Conservation (phyloP, 2,329 filamentous ascomycete species). For the Pyricularia grisea region DNA sequence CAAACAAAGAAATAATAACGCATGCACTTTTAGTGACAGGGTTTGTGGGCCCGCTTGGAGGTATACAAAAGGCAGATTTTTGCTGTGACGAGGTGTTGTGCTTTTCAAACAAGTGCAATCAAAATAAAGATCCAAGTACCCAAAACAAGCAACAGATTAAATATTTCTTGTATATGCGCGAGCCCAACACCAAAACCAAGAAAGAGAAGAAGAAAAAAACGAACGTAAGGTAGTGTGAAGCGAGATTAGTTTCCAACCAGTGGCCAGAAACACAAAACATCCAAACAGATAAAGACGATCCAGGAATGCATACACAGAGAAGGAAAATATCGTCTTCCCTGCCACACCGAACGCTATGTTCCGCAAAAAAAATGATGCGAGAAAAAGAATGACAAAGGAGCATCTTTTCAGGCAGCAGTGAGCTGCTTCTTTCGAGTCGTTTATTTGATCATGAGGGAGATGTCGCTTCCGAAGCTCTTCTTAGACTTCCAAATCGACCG, state of each 20-base stretch:
- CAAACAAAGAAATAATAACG: neutral
- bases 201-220: too few relatives aligned
- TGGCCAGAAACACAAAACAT: neutral
- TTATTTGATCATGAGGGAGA: conserved; percentile 37
- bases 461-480: conserved; percentile 40
- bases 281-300: neutral
- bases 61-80: neutral
- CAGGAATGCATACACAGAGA: neutral
- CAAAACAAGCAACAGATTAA: conserved; percentile 2
- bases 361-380: neutral
- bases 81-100: neutral
- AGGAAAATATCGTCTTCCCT: neutral
- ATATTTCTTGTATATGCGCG: neutral
- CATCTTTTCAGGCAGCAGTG: neutral
- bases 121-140: conserved; percentile 6
- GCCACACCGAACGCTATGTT: neutral
- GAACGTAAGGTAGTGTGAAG: neutral
- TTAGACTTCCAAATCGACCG: conserved; percentile 55
- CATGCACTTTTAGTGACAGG: neutral
- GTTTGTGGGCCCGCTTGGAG: neutral
- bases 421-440: neutral
- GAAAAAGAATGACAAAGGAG: neutral
- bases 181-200: neutral
- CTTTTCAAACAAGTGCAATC: neutral
- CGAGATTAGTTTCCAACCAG: neutral